Evolutionary conservation across 2,329 filamentous ascomycete species (phyloP).

Genomic region (Calcarisporium arbuscula): DNA sequence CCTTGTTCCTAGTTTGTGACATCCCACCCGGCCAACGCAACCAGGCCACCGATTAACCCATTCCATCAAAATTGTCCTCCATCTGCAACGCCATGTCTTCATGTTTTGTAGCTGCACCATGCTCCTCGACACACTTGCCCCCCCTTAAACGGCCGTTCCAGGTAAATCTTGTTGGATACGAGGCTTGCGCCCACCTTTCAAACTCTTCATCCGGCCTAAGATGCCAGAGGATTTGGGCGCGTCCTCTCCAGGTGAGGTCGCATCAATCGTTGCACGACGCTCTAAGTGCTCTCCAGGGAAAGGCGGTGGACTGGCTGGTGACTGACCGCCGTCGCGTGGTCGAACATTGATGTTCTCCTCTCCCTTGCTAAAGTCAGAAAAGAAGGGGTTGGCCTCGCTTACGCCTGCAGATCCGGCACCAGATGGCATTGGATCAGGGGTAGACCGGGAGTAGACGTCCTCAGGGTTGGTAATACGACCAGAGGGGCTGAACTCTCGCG

Average conservation of each 20-base stretch:
- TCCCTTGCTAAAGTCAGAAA: constrained; percentile 64
- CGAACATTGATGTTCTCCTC: constrained; percentile 45
- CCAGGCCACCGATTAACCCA: too few species aligned
- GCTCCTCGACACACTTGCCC: constrained; percentile 7
- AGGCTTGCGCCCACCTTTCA: constrained; percentile 60
- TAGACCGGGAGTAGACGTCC: constrained; percentile 33
- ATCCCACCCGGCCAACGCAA: too few species aligned
- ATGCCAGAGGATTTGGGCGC: constrained; percentile 53
- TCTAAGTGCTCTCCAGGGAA: constrained; percentile 45
- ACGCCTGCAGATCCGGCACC: constrained; percentile 19
- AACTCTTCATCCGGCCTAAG: constrained; percentile 71
- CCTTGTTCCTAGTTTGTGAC: too few species aligned
- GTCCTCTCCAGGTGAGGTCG: constrained; percentile 32
- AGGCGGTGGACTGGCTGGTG: constrained; percentile 54
- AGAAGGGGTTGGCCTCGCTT: constrained; percentile 66
- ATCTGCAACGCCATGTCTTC: neutral
- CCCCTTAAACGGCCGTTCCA: constrained; percentile 34
- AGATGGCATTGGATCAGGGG: constrained; percentile 31
- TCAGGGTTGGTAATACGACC: constrained; percentile 55
- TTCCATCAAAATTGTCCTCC: too few species aligned
- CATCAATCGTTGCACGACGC: constrained; percentile 59
- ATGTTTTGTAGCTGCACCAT: neutral
- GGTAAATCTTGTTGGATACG: constrained; percentile 25
- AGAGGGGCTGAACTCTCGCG: constrained; percentile 51
- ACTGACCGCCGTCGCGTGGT: constrained; percentile 28